phyloP scores from a whole-genome alignment of 495 filamentous ascomycete species.

The Aspergillus mulundensis region DNA sequence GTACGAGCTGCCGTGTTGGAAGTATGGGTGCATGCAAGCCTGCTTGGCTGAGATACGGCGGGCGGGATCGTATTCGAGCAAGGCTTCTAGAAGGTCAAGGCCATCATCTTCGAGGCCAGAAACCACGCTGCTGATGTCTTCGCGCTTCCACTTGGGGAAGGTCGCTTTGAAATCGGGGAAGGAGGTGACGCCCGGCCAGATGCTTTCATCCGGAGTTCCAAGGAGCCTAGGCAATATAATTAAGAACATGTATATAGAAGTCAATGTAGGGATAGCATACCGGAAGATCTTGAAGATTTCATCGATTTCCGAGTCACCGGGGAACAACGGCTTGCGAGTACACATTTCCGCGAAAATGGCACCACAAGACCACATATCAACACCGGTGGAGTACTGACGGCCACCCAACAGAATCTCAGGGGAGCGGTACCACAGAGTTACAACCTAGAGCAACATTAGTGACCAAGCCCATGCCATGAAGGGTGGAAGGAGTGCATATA shows the following conservation, averaged over 20 bases:
- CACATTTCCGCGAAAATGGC: slow-evolving; percentile 99
- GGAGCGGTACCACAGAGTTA: slow-evolving; percentile 97
- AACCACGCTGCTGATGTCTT: slow-evolving; percentile 54
- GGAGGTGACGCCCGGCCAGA: slow-evolving; percentile 94
- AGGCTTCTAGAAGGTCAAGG: slow-evolving; percentile 79
- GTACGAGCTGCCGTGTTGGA: slow-evolving; percentile 61
- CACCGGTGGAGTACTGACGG: slow-evolving; percentile 94
- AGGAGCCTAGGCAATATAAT: slow-evolving; percentile 55
- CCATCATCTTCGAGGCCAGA: slow-evolving; percentile 68
- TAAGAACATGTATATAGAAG: background rate
- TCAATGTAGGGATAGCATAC: slow-evolving; percentile 41
- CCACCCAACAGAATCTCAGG: slow-evolving; percentile 97
- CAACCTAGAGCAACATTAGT: slow-evolving; percentile 54
- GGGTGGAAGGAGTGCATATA: slow-evolving; percentile 21
- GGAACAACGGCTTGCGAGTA: slow-evolving; percentile 95
- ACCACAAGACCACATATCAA: slow-evolving; percentile 99
- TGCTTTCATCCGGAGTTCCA: slow-evolving; percentile 82
- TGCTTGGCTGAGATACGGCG: slow-evolving; percentile 94
- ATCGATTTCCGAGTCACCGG: slow-evolving; percentile 97
- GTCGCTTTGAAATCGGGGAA: slow-evolving; percentile 97
- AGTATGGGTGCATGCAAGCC: slow-evolving; percentile 89
- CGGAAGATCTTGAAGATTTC: slow-evolving; percentile 99
- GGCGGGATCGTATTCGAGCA: slow-evolving; percentile 94
- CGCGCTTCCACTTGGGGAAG: slow-evolving; percentile 93
- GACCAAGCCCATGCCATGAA: background rate